Conservation (phyloP, 352 stramenopile genomes). For the Phytophthora colocasiae region DNA sequence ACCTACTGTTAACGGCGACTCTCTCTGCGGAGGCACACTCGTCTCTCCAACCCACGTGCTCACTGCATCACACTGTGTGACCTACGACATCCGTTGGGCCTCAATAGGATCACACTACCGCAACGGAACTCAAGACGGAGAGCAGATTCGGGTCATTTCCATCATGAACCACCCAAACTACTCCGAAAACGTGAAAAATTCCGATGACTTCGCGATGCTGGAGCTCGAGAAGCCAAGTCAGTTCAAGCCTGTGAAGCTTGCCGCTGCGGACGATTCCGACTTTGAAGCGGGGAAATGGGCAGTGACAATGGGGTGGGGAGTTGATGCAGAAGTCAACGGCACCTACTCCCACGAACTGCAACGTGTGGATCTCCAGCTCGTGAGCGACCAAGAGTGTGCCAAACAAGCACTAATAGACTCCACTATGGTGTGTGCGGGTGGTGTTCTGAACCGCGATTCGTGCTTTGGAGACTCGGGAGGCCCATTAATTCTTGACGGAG, state of each 20-base stretch:
- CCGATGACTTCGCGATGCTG: conserved; percentile 50
- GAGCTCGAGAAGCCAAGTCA: conserved; percentile 44
- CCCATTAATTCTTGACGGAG: conserved; percentile 38
- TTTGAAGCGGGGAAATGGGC: conserved; percentile 33
- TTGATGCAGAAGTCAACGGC: conserved; percentile 23
- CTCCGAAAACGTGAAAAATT: conserved; percentile 8
- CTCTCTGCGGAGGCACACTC: conserved; percentile 16
- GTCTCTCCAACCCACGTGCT: conserved; percentile 29
- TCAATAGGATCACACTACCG: conserved; percentile 21
- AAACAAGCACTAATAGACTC: conserved; percentile 23
- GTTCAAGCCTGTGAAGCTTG: conserved; percentile 13
- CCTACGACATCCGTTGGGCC: conserved; percentile 6
- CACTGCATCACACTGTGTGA: conserved; percentile 17
- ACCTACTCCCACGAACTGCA: conserved; percentile 35
- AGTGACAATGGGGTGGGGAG: conserved; percentile 29
- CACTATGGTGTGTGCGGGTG: conserved; percentile 61
- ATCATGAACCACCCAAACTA: conserved; percentile 24
- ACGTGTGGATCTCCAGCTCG: conserved; percentile 43
- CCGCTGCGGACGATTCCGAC: conserved; percentile 7
- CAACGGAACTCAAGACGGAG: conserved; percentile 25
- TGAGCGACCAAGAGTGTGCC: conserved; percentile 40
- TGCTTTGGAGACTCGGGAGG: conserved; percentile 64
- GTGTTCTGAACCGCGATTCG: conserved; percentile 37
- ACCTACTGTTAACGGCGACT: neutral
- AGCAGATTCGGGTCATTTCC: conserved; percentile 23